A percentile compares a stretch with the other conserved stretches of the same genome.
Evolutionary conservation across 495 filamentous ascomycete species (phyloP).

Genomic region (Jackrogersella multiformis): DNA sequence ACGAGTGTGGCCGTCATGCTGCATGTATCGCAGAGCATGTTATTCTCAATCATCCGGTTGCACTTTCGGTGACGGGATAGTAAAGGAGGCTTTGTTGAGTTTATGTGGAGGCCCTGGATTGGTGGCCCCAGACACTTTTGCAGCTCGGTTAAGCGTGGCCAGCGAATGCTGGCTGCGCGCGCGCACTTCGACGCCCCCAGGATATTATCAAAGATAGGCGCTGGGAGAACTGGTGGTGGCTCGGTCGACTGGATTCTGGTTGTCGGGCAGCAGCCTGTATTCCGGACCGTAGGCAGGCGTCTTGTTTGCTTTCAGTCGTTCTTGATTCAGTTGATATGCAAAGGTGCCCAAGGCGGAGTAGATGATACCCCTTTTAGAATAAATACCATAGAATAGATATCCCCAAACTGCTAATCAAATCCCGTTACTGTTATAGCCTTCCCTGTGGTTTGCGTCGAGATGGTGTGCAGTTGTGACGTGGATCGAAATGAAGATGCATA

Average conservation of each 20-base stretch:
- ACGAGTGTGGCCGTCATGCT: constrained; percentile 68
- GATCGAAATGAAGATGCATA: constrained; percentile 32
- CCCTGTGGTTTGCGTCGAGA: constrained; percentile 35
- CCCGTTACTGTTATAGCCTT: constrained; percentile 13
- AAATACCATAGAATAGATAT: constrained; percentile 38
- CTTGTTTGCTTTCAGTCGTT: constrained; percentile 33
- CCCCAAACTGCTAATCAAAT: constrained; percentile 37
- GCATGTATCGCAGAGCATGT: constrained; percentile 73
- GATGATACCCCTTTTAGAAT: constrained; percentile 49
- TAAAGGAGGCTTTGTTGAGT: constrained; percentile 10
- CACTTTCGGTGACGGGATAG: constrained; percentile 58
- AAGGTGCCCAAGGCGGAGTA: constrained; percentile 47
- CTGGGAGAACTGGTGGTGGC: constrained; percentile 11
- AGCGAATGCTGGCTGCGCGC: constrained; percentile 35
- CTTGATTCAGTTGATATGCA: constrained; percentile 36
- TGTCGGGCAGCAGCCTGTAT: constrained; percentile 20
- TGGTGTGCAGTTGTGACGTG: constrained; percentile 43
- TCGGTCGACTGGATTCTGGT: constrained; percentile 35
- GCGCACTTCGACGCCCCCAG: constrained; percentile 29
- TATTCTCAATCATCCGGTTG: constrained; percentile 69
- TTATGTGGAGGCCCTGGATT: constrained; percentile 39
- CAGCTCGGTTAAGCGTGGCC: constrained; percentile 44
- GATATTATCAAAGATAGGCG: constrained; percentile 20
- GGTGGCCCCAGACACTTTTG: constrained; percentile 29
- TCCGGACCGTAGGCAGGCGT: constrained; percentile 22